Base-by-base conservation (phyloP, 1,284 basidiomycete species). In the Boletus semigastroideus region DNA sequence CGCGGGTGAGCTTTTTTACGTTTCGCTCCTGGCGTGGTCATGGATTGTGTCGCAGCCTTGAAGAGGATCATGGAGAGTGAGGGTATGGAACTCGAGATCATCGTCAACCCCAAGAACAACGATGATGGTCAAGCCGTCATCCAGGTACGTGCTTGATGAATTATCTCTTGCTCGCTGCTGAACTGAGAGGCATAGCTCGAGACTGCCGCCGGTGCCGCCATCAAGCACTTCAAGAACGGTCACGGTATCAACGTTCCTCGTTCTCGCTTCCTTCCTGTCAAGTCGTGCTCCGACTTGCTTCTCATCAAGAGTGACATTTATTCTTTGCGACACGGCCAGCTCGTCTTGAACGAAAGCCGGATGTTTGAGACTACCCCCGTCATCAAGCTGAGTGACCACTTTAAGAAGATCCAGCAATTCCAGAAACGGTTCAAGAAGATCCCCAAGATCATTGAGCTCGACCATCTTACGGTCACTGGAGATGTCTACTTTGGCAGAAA, bases 191-290 rank as follows among this genome's bases (percentile, higher is more conserved):
- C 17, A 14, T 77, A 96, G 83, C 92, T 99, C 69, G 97, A 99
- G 79, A 99, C 96, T 7, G 94, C 97, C 44, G 93, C 95, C 49
- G 95, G 95, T 75, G 94, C 94, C 27, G 95, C 94, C 41, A 97
- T 99, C 81, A 98, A 98, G 82, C 94, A 96, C 74, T 96, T 97
- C 79, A 86, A 82, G 68, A 88, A 89, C 65, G 94, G 91, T 9
- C 94, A 95, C 70, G 97, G 97, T 61, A 91, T 99, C 75, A 99
- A 99, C 75, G 97, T 99, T 20, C 95, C 97, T 49, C 90, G 97
- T 58, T 90, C 86, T 60, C 92, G 97, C 54, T 98, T 99, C 92
- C 80, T 99, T 70, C 96, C 97, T 55, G 97, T 95, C 63, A 92
- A 92, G 80, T 88, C 84, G 58, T 93, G 90, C 73, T 93, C 91